phyloP scores from a whole-genome alignment of 1,139 yeast species.

The Taiozyma sp. region DNA sequence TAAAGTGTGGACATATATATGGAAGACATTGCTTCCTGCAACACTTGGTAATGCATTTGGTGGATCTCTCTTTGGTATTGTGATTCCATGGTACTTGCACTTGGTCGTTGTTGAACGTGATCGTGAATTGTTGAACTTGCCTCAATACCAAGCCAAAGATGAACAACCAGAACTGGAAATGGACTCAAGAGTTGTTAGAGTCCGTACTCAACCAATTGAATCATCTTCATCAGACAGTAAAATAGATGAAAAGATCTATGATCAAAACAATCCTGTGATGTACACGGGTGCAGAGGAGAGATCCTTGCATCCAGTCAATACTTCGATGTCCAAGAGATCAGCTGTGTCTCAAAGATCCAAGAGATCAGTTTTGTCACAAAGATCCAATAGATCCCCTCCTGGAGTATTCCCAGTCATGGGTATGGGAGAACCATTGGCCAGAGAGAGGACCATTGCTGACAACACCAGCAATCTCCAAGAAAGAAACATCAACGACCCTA shows the following conservation, averaged over 20 bases:
- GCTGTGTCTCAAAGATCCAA: slow-evolving; percentile 9
- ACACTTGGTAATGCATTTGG: slow-evolving; percentile 69
- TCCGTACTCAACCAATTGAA: slow-evolving; percentile 14
- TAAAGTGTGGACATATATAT: slow-evolving; percentile 56
- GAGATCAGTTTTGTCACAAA: slow-evolving; percentile 37
- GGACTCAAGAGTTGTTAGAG: slow-evolving; percentile 71
- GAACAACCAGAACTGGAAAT: slow-evolving; percentile 73
- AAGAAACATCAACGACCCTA: slow-evolving; percentile 5
- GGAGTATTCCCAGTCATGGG: slow-evolving; percentile 78
- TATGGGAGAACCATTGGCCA: slow-evolving; percentile 57
- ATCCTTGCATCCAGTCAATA: slow-evolving; percentile 1
- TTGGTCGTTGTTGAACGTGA: slow-evolving; percentile 65
- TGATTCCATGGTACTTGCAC: slow-evolving; percentile 66
- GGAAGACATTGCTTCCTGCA: slow-evolving; percentile 68
- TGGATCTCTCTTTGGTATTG: slow-evolving; percentile 55
- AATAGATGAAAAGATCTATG: slow-evolving; percentile 7
- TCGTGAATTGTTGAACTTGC: slow-evolving; percentile 51
- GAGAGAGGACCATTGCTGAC: slow-evolving; percentile 54
- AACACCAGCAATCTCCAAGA: slow-evolving; percentile 8
- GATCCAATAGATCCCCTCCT: slow-evolving; percentile 48
- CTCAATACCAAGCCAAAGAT: slow-evolving; percentile 63
- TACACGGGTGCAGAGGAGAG: slow-evolving; percentile 13
- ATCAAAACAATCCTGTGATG: slow-evolving; percentile 9
- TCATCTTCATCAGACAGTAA: slow-evolving; percentile 8
- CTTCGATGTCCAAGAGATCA: slow-evolving; percentile 6